These are phyloP conservation scores for Cardamine chenopodiifolia DNA, from an alignment of 345 rosid genomes.

Conservation along the genomic window DNA sequence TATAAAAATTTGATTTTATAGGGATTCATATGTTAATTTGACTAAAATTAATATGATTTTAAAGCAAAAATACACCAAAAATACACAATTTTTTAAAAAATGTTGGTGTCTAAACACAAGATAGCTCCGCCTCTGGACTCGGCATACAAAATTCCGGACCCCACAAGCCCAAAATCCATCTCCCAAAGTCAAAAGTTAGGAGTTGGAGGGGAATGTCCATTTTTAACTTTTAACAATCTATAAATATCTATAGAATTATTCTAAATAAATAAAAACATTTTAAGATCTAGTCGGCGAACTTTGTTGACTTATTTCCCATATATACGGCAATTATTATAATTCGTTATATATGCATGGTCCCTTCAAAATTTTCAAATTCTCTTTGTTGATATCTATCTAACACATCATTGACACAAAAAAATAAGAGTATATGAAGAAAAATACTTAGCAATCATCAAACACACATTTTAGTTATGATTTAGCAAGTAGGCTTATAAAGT, in stretches of 20 bases:
- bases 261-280: background rate
- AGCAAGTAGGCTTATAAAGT: conserved; percentile 12
- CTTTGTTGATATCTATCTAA: background rate
- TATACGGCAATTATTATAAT: background rate
- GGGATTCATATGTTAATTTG: too few relatives aligned
- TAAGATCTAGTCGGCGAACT: conserved; percentile 11
- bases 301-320: conserved; percentile 33
- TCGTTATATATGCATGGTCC: conserved; percentile 1
- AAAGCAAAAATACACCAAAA: too few relatives aligned
- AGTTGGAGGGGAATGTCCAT: background rate
- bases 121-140: too few relatives aligned
- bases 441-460: background rate
- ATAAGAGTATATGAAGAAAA: background rate
- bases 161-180: background rate
- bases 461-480: background rate
- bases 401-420: background rate
- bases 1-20: too few relatives aligned
- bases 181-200: conserved; percentile 28
- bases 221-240: conserved; percentile 1
- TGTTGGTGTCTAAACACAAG: too few relatives aligned
- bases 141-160: background rate
- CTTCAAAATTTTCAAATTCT: background rate
- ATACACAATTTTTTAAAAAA: too few relatives aligned
- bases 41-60: too few relatives aligned
- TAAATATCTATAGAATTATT: background rate